Conservation (phyloP, 2,329 filamentous ascomycete species). For the Ophiostoma perfectum region DNA sequence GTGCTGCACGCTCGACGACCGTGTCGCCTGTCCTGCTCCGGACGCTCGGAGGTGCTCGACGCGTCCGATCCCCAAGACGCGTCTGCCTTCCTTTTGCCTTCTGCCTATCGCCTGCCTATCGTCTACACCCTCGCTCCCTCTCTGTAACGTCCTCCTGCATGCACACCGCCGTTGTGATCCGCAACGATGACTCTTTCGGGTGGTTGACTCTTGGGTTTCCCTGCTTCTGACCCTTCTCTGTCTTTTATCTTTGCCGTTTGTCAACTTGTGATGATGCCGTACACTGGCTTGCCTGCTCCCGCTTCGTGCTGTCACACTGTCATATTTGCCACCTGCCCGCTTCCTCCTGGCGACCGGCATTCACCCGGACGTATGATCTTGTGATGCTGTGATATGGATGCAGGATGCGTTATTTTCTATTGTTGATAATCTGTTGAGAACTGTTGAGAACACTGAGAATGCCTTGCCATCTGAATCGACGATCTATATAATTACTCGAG, state of each 20-base stretch:
- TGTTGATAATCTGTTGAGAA: too few species aligned
- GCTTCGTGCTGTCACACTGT: background rate
- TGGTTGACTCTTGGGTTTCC: background rate
- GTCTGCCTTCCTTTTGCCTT: background rate
- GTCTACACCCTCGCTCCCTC: too few species aligned
- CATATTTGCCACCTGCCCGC: background rate
- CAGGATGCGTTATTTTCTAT: too few species aligned
- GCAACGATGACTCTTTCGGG: background rate
- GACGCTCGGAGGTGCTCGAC: constrained; percentile 7
- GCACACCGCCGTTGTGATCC: background rate
- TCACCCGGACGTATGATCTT: background rate
- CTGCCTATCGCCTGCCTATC: background rate
- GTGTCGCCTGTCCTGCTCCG: background rate
- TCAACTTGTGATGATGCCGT: too few species aligned
- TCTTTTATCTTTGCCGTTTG: too few species aligned
- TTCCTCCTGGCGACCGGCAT: background rate
- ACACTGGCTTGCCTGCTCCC: too few species aligned
- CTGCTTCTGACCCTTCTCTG: background rate
- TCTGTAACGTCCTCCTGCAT: too few species aligned
- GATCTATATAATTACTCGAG: too few species aligned
- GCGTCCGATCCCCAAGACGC: background rate
- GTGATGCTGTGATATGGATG: background rate
- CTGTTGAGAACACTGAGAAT: too few species aligned
- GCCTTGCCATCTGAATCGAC: too few species aligned
- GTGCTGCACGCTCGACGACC: constrained; percentile 12